Base-by-base conservation (phyloP, 768 basidiomycete species). In the Suillus spraguei region DNA sequence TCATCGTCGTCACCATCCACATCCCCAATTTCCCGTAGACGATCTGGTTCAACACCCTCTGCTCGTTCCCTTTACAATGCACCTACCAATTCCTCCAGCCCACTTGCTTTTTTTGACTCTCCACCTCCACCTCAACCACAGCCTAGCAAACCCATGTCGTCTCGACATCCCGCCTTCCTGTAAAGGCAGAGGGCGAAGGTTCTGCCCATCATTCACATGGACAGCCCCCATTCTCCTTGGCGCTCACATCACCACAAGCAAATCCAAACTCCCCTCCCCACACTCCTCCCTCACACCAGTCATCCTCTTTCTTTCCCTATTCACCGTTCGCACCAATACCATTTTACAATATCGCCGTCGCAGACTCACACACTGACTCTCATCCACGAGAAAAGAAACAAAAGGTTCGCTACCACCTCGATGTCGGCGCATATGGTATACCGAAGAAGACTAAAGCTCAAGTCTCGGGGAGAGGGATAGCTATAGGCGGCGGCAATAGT, bases 341-440 rank as follows among this genome's bases (percentile, higher is more conserved):
- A 24, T 72, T 69, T 50, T 72, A 71, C 47, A 70, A 71, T 59
- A 67, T 71, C 35, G 67, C 73, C 8, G 61, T 71, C 1, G 55
- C 72, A 44, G 76, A 59, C 61, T 16, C 55, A 5, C 72, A 64
- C 44, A 73, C 65, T 17, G 71, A 70, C 46, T 72, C 72, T 49
- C 72, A 70, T 52, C 74, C 71, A 42, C 71, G 69, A 49, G 64
- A 70, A 60, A 77, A 77, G 70, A 71, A 74, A 54, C 71, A 73
- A 32, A 68, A 69, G 55, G 71, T 70, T 66, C 71, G 80, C 41
- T 84, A 80, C 66, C 80, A 84, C 65, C 82, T 95, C 41, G 88
- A 92, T 58, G 86, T 89, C 16, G 93, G 90, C 17, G 92, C 92
- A 14, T 94, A 92, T 67, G 94, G 94, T 5, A 91, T 95, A 59